Evolutionary conservation across 2,329 filamentous ascomycete species (phyloP), one percentile per base, ranked within the genome.

Genomic region (Penicillium sp.): DNA sequence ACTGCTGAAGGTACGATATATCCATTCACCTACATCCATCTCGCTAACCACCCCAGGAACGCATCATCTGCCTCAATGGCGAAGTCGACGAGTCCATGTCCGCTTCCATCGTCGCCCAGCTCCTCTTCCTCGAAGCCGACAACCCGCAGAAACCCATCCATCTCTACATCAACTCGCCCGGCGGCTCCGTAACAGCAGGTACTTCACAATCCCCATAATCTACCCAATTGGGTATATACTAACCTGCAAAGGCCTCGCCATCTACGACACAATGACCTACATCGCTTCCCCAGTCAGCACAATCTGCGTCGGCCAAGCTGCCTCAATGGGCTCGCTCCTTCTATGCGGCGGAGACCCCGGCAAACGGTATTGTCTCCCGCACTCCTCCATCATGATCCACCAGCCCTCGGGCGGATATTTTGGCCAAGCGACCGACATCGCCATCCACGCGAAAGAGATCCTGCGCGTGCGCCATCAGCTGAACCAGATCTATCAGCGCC

Each of bases 231-330:
- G n/a, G n/a, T n/a, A n/a, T n/a, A n/a, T n/a, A n/a, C 27, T 24
- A 23, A 9, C 16, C 20, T 18, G 8, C 7, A 28, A 26, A 68
- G 67, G 69, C 35, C 74, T 85, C 50, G 90, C 93, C 22, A 97
- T 98, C 62, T 98, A 98, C 77, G 93, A 98, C 68, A 98, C 93
- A 10, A 97, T 98, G 91, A 84, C 86, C 59, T 98, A 98, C 69
- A 97, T 98, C 65, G 84, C 85, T 50, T 87, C 87, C 2, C 89
- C 91, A 1, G 89, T 98, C 0, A 91, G 86, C 35, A 98, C 93
- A 0, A 93, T 98, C 24, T 97, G 93, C 63, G 81, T 98, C 35
- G 93, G 93, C 6, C 88, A 94, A 61, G 93, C 94, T 0, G 91
- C 93, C 1, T 93, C 86, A 3, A 98, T 98, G 93, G 93, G 90